Evolutionary conservation across 495 filamentous ascomycete genomes (phyloP), one percentile per base, ranked within the genome.

Genomic region (Hyaloscypha bicolor): DNA sequence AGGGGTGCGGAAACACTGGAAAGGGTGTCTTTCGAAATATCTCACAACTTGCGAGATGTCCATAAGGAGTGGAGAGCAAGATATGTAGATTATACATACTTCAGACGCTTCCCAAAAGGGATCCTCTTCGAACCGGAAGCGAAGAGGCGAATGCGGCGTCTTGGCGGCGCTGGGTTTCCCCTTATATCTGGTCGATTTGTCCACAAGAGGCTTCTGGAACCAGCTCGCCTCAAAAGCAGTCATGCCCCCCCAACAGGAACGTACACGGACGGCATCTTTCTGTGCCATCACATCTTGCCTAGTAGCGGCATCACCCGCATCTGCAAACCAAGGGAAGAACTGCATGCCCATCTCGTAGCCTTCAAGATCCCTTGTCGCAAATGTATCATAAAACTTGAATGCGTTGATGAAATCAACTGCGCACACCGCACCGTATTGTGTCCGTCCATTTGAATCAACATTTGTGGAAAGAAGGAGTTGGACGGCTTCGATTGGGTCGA

Each of bases 241-340:
- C 83, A 92, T 91, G 11, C 91, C 91, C 51, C 89, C 88, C 91
- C 91, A 93, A 76, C 91, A 94, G 69, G 86, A 88, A 64, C 85
- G 83, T 4, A 92, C 90, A n/a, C 85, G 82, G 11, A 94, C 89
- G 0, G 89, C 89, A 71, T 93, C 89, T 63, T 78, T 86, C 33
- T 84, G 84, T 9, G 75, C 75, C 9, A 89, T 76, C 37, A 92
- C 84, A 68, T 88, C 88, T n/a, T 77, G 67, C 39, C 89, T 80
- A 66, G 88, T 91, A 6, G 71, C 68, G 0, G 76, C 84, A 51
- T 79, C 68, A 1, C 90, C 89, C 2, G 83, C 79, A 33, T 75
- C 78, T 0, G 86, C 80, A 70, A 93, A 93, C 84, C 87, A 90
- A 0, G 91, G 91, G 71, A 81, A 94, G 72, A 91, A 86, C 1